Percentiles rank a stretch among this genome's conserved stretches.
Conservation (phyloP, 139 green algal species). For the Picochlorum costavermella region DNA sequence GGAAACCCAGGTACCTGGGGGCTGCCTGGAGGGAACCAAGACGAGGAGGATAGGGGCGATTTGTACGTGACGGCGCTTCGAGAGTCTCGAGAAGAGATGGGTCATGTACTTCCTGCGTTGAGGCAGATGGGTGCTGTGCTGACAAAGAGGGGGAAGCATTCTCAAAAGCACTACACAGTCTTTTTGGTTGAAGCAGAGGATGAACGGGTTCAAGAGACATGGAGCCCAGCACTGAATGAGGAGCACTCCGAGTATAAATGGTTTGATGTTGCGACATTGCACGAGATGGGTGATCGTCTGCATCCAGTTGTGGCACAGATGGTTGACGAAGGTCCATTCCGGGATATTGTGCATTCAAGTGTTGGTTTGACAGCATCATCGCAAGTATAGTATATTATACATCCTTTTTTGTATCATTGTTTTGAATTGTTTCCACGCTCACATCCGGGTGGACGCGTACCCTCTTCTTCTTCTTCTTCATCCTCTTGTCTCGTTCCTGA, state of each 20-base stretch:
- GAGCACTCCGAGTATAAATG: constrained; percentile 53
- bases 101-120: constrained; percentile 14
- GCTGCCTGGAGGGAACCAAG: constrained; percentile 64
- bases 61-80: constrained; percentile 46
- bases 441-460: too few species aligned
- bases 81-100: constrained; percentile 45
- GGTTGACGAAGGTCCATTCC: background rate
- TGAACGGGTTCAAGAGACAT: background rate
- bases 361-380: background rate
- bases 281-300: background rate
- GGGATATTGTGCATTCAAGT: background rate
- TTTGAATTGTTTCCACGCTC: too few species aligned
- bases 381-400: background rate
- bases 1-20: constrained; percentile 58
- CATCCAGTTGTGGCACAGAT: constrained; percentile 22
- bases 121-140: background rate
- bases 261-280: constrained; percentile 6
- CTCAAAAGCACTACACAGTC: constrained; percentile 69
- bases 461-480: too few species aligned
- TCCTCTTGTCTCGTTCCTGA: too few species aligned
- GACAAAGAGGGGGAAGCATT: constrained; percentile 50
- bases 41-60: constrained; percentile 34
- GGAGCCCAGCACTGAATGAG: constrained; percentile 37
- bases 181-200: constrained; percentile 35
- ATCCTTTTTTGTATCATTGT: background rate